Evolutionary conservation across 2,329 filamentous ascomycete species (phyloP).

Genomic region (Penicillium sp.): DNA sequence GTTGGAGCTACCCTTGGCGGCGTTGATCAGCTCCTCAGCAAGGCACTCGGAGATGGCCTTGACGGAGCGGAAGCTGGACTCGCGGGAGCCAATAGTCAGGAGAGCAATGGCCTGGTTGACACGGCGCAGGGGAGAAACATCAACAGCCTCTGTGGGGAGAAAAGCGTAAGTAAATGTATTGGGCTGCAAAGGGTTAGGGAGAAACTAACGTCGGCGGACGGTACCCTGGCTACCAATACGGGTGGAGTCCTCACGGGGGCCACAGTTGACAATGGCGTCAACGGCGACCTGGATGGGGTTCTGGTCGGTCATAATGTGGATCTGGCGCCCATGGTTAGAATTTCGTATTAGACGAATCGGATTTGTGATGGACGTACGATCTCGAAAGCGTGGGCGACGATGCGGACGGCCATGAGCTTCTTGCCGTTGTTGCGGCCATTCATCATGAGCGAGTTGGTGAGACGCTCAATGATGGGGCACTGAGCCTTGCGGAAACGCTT

Average conservation of each 20-base stretch:
- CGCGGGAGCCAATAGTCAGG: slow-evolving; percentile 96
- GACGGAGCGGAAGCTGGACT: slow-evolving; percentile 94
- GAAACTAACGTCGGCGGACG: slow-evolving; percentile 98
- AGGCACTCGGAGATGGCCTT: slow-evolving; percentile 98
- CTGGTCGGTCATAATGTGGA: slow-evolving; percentile 99
- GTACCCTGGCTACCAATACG: slow-evolving; percentile 99
- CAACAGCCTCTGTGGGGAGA: too few species aligned
- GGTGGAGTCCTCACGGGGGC: slow-evolving; percentile 98
- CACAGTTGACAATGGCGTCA: slow-evolving; percentile 99
- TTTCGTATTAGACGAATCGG: background rate
- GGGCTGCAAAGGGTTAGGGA: too few species aligned
- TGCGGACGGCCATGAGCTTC: slow-evolving; percentile 99
- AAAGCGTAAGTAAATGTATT: too few species aligned
- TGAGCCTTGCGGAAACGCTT: slow-evolving; percentile 99
- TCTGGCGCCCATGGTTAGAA: slow-evolving; percentile 55
- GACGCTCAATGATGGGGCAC: slow-evolving; percentile 99
- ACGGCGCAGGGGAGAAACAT: slow-evolving; percentile 98
- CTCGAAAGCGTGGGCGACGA: slow-evolving; percentile 98
- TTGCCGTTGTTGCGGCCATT: slow-evolving; percentile 99
- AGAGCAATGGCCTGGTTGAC: slow-evolving; percentile 99
- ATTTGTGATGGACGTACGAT: slow-evolving; percentile 68
- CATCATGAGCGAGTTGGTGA: slow-evolving; percentile 99
- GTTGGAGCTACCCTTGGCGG: slow-evolving; percentile 99
- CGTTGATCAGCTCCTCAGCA: slow-evolving; percentile 99
- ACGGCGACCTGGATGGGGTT: slow-evolving; percentile 99